phyloP scores from a whole-genome alignment of 2,329 filamentous ascomycete genomes.

The Mycogone perniciosa region DNA sequence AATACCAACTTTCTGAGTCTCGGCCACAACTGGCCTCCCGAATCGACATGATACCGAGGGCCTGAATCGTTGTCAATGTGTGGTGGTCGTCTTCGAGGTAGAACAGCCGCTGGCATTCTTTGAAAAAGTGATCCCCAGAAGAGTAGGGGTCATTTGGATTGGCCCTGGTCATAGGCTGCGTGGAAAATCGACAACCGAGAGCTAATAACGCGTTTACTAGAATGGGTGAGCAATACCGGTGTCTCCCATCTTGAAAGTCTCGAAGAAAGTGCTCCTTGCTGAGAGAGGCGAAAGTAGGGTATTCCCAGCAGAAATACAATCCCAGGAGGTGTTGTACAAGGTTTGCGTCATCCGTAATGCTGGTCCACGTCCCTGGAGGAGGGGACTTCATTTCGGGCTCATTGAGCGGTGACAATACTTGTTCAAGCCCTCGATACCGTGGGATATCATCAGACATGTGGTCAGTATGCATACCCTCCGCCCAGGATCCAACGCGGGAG shows the following conservation, averaged over 20 bases:
- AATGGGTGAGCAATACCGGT: constrained; percentile 61
- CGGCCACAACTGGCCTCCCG: constrained; percentile 66
- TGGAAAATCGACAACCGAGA: constrained; percentile 63
- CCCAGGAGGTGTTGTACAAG: constrained; percentile 59
- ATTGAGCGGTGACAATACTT: constrained; percentile 42
- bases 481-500: constrained; percentile 45
- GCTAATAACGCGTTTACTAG: constrained; percentile 61
- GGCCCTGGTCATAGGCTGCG: constrained; percentile 56
- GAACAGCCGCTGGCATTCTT: constrained; percentile 58
- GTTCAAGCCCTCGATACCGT: constrained; percentile 38
- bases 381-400: constrained; percentile 38
- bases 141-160: constrained; percentile 56
- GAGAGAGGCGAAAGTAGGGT: constrained; percentile 67
- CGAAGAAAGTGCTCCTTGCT: constrained; percentile 64
- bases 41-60: constrained; percentile 69
- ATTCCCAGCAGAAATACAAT: constrained; percentile 70
- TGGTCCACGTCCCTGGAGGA: constrained; percentile 50
- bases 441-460: constrained; percentile 26
- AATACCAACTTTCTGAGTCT: constrained; percentile 67
- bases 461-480: constrained; percentile 36
- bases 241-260: constrained; percentile 55
- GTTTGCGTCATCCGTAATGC: constrained; percentile 48
- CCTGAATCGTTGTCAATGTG: constrained; percentile 64
- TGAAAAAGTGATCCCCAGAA: constrained; percentile 69
- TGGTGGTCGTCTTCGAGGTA: constrained; percentile 53